Evolutionary conservation across 768 basidiomycete species (phyloP).

Genomic region (Fibroporia radiculosa): DNA sequence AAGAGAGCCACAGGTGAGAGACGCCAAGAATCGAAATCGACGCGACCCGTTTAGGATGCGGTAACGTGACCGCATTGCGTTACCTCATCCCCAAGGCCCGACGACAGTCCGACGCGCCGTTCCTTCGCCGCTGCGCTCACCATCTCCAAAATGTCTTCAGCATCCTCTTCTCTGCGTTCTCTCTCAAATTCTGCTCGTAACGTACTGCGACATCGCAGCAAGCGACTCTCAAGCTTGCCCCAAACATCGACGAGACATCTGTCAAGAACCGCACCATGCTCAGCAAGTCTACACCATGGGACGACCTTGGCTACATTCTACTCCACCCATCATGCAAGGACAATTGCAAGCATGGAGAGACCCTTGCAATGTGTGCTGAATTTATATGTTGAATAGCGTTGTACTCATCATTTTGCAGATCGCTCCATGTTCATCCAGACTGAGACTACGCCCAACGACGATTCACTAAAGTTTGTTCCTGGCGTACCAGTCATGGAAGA

Average conservation of each 20-base stretch:
- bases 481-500: constrained; percentile 82
- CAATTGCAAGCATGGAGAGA: constrained; percentile 3
- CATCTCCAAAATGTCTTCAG: too few relatives aligned
- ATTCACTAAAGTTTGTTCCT: constrained; percentile 97
- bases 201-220: too few relatives aligned
- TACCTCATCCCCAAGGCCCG: too few relatives aligned
- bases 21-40: too few relatives aligned
- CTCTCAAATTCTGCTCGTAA: too few relatives aligned
- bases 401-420: constrained; percentile 30
- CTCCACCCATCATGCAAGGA: constrained; percentile 8
- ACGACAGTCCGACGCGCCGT: too few relatives aligned
- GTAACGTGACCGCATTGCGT: too few relatives aligned
- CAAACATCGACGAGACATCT: constrained; percentile 6
- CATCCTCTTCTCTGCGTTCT: too few relatives aligned
- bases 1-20: too few relatives aligned
- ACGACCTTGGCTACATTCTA: constrained; percentile 29
- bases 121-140: too few relatives aligned
- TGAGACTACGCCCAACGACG: constrained; percentile 93
- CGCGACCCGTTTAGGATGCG: too few relatives aligned
- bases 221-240: too few relatives aligned
- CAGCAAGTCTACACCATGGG: constrained; percentile 22
- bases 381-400: not conserved
- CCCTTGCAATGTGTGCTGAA: constrained; percentile 15
- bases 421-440: constrained; percentile 99
- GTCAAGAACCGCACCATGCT: constrained; percentile 11